Base-by-base conservation (phyloP, 1,284 basidiomycete genomes). In the Dichomitus squalens region DNA sequence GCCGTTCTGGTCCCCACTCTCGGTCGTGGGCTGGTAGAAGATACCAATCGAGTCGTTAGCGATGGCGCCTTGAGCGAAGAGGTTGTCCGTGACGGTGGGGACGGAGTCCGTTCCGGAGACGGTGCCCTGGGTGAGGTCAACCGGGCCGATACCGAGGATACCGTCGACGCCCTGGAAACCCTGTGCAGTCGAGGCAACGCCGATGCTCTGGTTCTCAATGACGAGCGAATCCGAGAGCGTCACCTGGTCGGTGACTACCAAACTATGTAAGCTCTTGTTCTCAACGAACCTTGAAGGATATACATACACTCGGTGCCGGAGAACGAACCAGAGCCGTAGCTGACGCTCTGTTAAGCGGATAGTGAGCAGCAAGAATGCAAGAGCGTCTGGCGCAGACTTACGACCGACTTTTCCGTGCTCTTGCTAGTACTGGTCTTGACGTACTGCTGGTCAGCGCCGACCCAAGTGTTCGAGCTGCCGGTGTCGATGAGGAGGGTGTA, bases 381-480 rank as follows among this genome's bases (percentile, higher is more conserved):
- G 11, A 16, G 7, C 39, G 43, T 25, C 11, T 8, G 6, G 2
- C 3, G 9, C 14, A 9, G 16, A 44, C 38, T 8, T 18, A 57
- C 60, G 8, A 61, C 53, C 1, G 27, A 1, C 6, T 59, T 36
- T 3, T 12, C 14, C 9, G 50, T 55, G 21, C 23, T 16, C 70
- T 71, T 2, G 83, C 83, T 54, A 55, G 55, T 27, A 66, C 64
- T 59, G 81, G 76, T 79, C n/a, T 49, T 50, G 9, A 55, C 68
- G 84, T 43, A 2, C 66, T 12, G 9, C 50, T 69, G 73, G 6
- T 23, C 49, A 14, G 84, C 79, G 18, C 84, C 83, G 40, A 86
- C 71, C 84, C 85, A 86, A 7, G 83, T 86, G 71, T 84, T 84
- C 25, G 83, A 83, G 49, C 57, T 59, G 11, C 57, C 60, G 9